Conservation (phyloP, 768 basidiomycete genomes). For the Collybia nuda region DNA sequence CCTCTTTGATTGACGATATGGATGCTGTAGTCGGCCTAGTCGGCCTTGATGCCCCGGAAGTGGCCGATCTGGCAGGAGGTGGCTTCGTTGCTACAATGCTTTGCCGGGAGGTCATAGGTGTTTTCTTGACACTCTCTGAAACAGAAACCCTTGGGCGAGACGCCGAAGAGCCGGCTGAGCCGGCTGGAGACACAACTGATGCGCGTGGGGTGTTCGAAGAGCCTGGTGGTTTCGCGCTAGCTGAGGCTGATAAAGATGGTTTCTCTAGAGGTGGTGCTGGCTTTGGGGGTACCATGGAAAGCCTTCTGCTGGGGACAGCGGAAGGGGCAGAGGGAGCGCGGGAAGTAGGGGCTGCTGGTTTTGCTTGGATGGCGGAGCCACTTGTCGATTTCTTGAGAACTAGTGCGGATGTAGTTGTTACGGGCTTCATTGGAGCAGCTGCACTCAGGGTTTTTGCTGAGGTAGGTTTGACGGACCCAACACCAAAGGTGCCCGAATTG, state of each 20-base stretch:
- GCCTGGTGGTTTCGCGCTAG: slow-evolving; percentile 33
- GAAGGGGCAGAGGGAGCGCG: slow-evolving; percentile 33
- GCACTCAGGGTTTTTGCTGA: slow-evolving; percentile 37
- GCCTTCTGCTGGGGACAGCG: slow-evolving; percentile 35
- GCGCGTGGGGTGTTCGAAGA: slow-evolving; percentile 38
- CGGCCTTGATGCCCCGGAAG: slow-evolving; percentile 36
- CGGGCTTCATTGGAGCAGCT: neutral
- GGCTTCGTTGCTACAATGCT: slow-evolving; percentile 37
- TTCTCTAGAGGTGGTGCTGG: slow-evolving; percentile 30
- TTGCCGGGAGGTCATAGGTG: slow-evolving; percentile 39
- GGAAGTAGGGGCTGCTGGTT: slow-evolving; percentile 33
- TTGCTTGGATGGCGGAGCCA: slow-evolving; percentile 34
- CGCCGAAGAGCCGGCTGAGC: slow-evolving; percentile 45
- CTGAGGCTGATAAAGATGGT: slow-evolving; percentile 38
- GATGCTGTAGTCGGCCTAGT: slow-evolving; percentile 50
- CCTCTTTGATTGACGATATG: slow-evolving; percentile 73
- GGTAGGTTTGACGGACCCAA: slow-evolving; percentile 50
- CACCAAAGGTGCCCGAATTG: slow-evolving; percentile 65
- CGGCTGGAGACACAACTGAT: slow-evolving; percentile 57
- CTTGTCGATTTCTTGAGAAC: slow-evolving; percentile 37
- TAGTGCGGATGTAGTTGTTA: slow-evolving; percentile 21
- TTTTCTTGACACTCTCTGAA: slow-evolving; percentile 62
- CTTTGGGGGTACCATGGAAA: slow-evolving; percentile 44
- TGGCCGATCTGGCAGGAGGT: slow-evolving; percentile 24
- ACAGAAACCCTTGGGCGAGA: slow-evolving; percentile 66